Evolutionary conservation across 129 eudicot genomes (phyloP), one percentile per base, ranked within the genome.

Genomic region (Solidago caesia): DNA sequence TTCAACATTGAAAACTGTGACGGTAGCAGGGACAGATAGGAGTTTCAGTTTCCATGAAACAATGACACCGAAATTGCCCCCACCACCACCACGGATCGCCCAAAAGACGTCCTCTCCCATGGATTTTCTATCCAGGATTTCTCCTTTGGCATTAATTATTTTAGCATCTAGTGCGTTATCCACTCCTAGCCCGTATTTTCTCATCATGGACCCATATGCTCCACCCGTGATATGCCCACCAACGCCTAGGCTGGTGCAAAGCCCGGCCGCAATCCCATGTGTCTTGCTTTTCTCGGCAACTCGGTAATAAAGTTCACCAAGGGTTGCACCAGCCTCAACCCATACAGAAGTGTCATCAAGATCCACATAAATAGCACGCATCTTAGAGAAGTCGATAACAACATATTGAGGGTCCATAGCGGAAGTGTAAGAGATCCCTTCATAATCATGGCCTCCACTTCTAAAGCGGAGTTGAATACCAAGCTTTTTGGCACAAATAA

Each of bases 401-500:
- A 77, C 44, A 15, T 73, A 83, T 0, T 80, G 80, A 7, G 62
- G 48, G 43, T 79, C 71, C 57, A 49, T 71, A 2, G 44, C 71
- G 9, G 90, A 80, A 0, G 56, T 67, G 10, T 82, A 85, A n/a
- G 89, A 85, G 21, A 79, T 60, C 67, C 89, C 89, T 62, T 85
- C 89, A 10, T 75, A 82, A 60, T 85, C 89, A 73, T 86, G 90
- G 61, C 90, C 90, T 21, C 85, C 90, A 43, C 90, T 86, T 27
- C 90, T 74, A 14, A 82, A 66, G n/a, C 85, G 75, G 10, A 87
- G 74, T 7, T 87, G 86, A 63, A 87, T 68, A 2, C 76, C 57
- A 13, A 79, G 70, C 44, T 72, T 55, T 47, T 75, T 83, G n/a
- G 79, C 75, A 15, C 91, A 87, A 26, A 70, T 33, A 7, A 84